Evolutionary conservation across 108 stramenopile species (phyloP).

Genomic region (Pseudonitzschia multiseries): DNA sequence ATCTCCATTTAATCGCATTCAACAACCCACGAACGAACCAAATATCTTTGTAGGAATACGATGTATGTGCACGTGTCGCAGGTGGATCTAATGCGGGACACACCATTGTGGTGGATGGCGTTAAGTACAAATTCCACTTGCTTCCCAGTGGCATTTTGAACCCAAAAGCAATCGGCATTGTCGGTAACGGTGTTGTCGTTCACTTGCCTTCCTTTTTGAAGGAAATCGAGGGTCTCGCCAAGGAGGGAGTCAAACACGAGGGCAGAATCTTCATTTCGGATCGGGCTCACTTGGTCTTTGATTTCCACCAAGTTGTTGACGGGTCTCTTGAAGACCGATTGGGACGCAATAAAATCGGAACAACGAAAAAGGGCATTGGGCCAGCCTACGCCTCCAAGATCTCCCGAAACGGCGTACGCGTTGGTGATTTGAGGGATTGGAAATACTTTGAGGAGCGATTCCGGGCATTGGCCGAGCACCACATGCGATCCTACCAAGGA

Average conservation of each 20-base stretch:
- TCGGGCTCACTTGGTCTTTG: conserved; percentile 98
- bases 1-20: not conserved
- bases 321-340: conserved; percentile 75
- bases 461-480: conserved; percentile 77
- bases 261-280: conserved; percentile 93
- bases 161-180: conserved; percentile 83
- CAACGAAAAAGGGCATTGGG: conserved; percentile 98
- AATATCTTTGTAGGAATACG: conserved; percentile 62
- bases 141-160: conserved; percentile 96
- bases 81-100: conserved; percentile 98
- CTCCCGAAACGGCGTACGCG: conserved; percentile 96
- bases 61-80: conserved; percentile 96
- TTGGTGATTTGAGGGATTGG: conserved; percentile 86
- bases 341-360: conserved; percentile 94
- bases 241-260: conserved; percentile 70
- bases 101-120: conserved; percentile 93
- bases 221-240: conserved; percentile 84
- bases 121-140: conserved; percentile 99
- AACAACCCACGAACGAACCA: not conserved
- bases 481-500: conserved; percentile 67
- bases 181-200: conserved; percentile 98
- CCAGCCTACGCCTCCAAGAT: conserved; percentile 97
- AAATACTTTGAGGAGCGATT: conserved; percentile 89
- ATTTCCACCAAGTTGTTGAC: conserved; percentile 97
- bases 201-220: conserved; percentile 93